Evolutionary conservation across 2,329 filamentous ascomycete genomes (phyloP).

Genomic region (Ploettnerulaceae sp.): DNA sequence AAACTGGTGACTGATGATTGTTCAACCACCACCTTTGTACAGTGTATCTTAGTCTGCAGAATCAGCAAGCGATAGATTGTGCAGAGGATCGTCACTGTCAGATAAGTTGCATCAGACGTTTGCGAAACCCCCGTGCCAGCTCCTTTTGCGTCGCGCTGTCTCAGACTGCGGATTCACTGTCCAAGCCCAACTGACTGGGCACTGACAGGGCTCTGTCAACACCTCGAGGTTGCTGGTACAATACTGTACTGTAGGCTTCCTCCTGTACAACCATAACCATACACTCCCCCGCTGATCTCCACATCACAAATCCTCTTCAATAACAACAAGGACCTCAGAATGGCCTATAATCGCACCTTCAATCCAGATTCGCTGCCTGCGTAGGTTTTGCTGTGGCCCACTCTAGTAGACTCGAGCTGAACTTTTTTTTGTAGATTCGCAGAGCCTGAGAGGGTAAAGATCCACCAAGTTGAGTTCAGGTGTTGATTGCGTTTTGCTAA

Average conservation of each 20-base stretch:
- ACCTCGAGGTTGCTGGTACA: constrained; percentile 3
- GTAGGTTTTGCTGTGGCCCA: constrained; percentile 46
- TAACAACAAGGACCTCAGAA: constrained; percentile 38
- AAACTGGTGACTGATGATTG: too few relatives aligned
- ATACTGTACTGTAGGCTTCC: background rate
- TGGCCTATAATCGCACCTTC: constrained; percentile 92
- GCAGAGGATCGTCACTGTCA: too few relatives aligned
- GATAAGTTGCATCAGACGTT: background rate
- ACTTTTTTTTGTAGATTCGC: constrained; percentile 40
- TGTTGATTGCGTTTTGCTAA: constrained; percentile 5
- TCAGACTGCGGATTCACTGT: constrained; percentile 1
- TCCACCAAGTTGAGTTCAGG: background rate
- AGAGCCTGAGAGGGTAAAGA: constrained; percentile 42
- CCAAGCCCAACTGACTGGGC: background rate
- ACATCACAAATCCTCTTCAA: constrained; percentile 7
- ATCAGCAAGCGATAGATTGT: too few relatives aligned
- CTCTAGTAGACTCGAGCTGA: constrained; percentile 4
- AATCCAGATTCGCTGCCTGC: constrained; percentile 94
- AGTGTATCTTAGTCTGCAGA: too few relatives aligned
- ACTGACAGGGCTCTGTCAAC: constrained; percentile 1
- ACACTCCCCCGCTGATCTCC: background rate
- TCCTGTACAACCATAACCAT: constrained; percentile 5
- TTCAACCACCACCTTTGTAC: too few relatives aligned
- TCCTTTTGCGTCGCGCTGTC: constrained; percentile 6
- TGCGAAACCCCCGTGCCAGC: background rate